A percentile compares a stretch with the other conserved stretches of the same genome.
phyloP scores from a whole-genome alignment of 371 early-diverging fungal genomes.

The Mortierella sp. region DNA sequence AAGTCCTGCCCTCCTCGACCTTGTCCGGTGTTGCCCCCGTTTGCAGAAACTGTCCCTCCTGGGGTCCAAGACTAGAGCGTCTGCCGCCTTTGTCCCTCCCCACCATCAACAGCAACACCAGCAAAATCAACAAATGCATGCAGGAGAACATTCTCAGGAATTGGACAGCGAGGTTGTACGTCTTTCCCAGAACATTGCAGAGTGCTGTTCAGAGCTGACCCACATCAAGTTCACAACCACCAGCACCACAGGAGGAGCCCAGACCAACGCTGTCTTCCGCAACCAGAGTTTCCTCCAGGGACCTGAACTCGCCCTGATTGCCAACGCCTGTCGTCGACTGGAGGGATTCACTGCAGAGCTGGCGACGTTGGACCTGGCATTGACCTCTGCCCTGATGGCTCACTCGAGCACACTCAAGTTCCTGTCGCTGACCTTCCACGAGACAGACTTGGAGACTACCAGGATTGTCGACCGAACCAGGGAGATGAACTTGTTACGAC shows the following conservation, averaged over 20 bases:
- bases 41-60: slow-evolving; percentile 34
- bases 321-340: slow-evolving; percentile 23
- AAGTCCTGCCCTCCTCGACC: slow-evolving; percentile 42
- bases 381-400: slow-evolving; percentile 33
- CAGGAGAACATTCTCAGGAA: slow-evolving; percentile 3
- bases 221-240: slow-evolving; percentile 31
- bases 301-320: slow-evolving; percentile 23
- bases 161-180: slow-evolving; percentile 25
- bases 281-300: slow-evolving; percentile 26
- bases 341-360: slow-evolving; percentile 39
- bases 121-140: slow-evolving; percentile 13
- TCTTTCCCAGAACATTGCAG: slow-evolving; percentile 31
- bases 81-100: slow-evolving; percentile 9
- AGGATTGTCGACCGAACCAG: slow-evolving; percentile 13
- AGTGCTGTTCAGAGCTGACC: slow-evolving; percentile 42
- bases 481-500: slow-evolving; percentile 31
- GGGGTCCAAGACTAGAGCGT: slow-evolving; percentile 29
- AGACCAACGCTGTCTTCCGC: slow-evolving; percentile 4
- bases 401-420: slow-evolving; percentile 15
- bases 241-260: slow-evolving; percentile 3
- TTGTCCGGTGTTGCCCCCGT: slow-evolving; percentile 41
- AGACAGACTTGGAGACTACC: slow-evolving; percentile 9
- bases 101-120: slow-evolving; percentile 17
- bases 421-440: slow-evolving; percentile 18
- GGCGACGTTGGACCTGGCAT: slow-evolving; percentile 20